A percentile compares a stretch with the other conserved stretches of the same genome.
These are phyloP conservation scores for Rhinocladiella similis DNA, from an alignment of 2,329 filamentous ascomycete species.

Conservation along the genomic window DNA sequence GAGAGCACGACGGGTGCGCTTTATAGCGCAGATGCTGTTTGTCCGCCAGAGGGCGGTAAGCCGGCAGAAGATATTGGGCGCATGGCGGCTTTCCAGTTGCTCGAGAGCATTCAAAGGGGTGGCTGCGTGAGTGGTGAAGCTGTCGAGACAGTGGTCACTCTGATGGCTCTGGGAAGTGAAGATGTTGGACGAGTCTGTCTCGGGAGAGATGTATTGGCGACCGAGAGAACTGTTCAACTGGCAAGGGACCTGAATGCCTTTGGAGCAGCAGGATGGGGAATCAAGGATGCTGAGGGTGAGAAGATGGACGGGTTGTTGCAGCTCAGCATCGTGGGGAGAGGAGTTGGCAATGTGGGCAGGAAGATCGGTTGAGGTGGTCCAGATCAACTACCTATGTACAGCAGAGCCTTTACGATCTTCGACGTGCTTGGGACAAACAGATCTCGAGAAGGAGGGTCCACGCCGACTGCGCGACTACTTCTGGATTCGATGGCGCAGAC, in stretches of 20 bases:
- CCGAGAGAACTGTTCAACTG: constrained; percentile 75
- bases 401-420: no score
- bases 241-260: constrained; percentile 86
- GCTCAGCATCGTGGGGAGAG: constrained; percentile 86
- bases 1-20: constrained; percentile 85
- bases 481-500: no score
- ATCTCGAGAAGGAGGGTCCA: no score
- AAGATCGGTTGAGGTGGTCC: constrained; percentile 66
- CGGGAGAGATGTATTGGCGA: constrained; percentile 77
- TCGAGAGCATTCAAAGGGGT: constrained; percentile 78
- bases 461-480: no score
- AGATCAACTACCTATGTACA: no score
- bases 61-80: constrained; percentile 89
- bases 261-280: constrained; percentile 85
- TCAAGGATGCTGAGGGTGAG: constrained; percentile 71
- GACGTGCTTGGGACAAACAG: no score
- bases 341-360: constrained; percentile 90
- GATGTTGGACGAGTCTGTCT: constrained; percentile 86
- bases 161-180: constrained; percentile 98
- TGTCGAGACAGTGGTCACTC: constrained; percentile 71
- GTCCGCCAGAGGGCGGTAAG: constrained; percentile 73
- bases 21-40: constrained; percentile 81
- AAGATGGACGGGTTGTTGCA: constrained; percentile 67
- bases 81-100: constrained; percentile 81
- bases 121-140: constrained; percentile 77